Evolutionary conservation across 1,284 basidiomycete species (phyloP).

Genomic region (Pseudozyma thailandica): DNA sequence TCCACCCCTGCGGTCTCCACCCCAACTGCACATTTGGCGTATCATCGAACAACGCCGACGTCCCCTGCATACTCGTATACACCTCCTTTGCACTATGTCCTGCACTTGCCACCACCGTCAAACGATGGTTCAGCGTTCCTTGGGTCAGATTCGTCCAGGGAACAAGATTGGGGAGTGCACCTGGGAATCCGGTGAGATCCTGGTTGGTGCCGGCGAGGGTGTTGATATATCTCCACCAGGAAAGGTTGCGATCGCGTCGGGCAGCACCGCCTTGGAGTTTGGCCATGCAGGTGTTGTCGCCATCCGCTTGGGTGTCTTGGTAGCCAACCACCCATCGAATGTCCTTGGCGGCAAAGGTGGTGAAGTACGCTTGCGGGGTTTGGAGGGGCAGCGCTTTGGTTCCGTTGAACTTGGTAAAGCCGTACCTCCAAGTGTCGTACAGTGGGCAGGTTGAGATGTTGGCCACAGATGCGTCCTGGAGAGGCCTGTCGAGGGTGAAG

Average conservation of each 20-base stretch:
- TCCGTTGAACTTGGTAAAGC: conserved; percentile 55
- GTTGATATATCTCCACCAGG: conserved; percentile 66
- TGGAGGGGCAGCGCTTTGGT: conserved; percentile 23
- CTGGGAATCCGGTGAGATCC: conserved; percentile 62
- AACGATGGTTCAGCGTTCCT: conserved; percentile 39
- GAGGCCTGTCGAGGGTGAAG: conserved; percentile 60
- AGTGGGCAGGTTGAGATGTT: conserved; percentile 41
- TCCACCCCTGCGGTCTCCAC: conserved; percentile 64
- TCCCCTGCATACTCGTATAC: conserved; percentile 53
- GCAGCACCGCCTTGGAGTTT: conserved; percentile 61
- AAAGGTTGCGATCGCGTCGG: conserved; percentile 62
- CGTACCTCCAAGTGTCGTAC: conserved; percentile 65
- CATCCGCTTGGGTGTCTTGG: conserved; percentile 52
- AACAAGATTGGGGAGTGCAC: conserved; percentile 19
- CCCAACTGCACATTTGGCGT: conserved; percentile 53
- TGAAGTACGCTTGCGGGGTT: conserved; percentile 57
- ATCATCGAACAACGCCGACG: conserved; percentile 58
- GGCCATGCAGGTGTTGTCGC: conserved; percentile 66
- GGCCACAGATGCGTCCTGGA: conserved; percentile 45
- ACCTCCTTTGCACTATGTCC: conserved; percentile 59
- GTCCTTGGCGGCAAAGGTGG: conserved; percentile 53
- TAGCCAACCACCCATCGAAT: conserved; percentile 63
- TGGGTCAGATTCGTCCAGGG: conserved; percentile 51
- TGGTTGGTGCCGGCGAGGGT: conserved; percentile 56
- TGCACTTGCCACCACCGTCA: conserved; percentile 58